Conservation (phyloP, 2,329 filamentous ascomycete species). For the Neofusicoccum sp. region DNA sequence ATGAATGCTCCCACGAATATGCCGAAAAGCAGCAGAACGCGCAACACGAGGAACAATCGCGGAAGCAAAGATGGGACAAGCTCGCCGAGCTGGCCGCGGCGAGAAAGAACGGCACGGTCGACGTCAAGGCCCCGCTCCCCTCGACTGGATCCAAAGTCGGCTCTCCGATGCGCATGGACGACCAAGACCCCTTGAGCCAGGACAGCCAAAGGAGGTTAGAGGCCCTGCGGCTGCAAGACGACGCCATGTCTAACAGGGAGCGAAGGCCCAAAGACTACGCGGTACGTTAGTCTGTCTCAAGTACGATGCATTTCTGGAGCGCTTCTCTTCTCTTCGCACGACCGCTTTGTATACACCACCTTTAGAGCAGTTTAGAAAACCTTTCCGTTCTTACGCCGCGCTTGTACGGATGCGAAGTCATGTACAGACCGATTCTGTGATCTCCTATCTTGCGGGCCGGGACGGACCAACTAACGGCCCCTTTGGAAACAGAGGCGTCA, state of each 20-base stretch:
- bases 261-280: constrained; percentile 41
- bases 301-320: constrained; percentile 32
- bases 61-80: constrained; percentile 86
- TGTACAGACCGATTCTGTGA: constrained; percentile 17
- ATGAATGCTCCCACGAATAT: constrained; percentile 98
- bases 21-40: constrained; percentile 93
- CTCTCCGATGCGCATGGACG: constrained; percentile 58
- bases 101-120: constrained; percentile 52
- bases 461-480: constrained; percentile 17
- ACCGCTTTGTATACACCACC: constrained; percentile 18
- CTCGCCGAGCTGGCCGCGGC: constrained; percentile 77
- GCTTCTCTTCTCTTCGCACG: constrained; percentile 15
- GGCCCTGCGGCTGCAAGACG: constrained; percentile 86
- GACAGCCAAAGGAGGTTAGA: constrained; percentile 86
- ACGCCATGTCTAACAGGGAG: constrained; percentile 40
- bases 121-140: constrained; percentile 24
- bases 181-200: constrained; percentile 76
- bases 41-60: constrained; percentile 74
- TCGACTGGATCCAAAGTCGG: constrained; percentile 33
- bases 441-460: constrained; percentile 9
- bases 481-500: constrained; percentile 36
- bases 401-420: constrained; percentile 14
- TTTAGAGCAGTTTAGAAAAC: constrained; percentile 19
- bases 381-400: constrained; percentile 20
- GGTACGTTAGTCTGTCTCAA: constrained; percentile 41